These are phyloP conservation scores for Claviceps pazoutovae DNA, from an alignment of 2,329 filamentous ascomycete species.

Conservation along the genomic window DNA sequence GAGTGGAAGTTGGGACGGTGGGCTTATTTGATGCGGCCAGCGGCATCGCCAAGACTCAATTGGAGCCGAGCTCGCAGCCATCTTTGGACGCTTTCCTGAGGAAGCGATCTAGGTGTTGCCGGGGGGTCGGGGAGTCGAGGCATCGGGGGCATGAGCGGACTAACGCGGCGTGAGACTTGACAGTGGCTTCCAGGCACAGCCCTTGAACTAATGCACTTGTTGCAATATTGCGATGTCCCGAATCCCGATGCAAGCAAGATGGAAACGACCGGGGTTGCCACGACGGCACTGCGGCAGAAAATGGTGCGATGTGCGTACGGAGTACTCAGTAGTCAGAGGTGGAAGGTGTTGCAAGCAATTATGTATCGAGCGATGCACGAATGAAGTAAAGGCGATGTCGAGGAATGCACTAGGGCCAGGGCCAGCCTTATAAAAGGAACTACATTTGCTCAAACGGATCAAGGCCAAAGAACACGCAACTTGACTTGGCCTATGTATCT, in stretches of 20 bases:
- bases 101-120: background rate
- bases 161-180: slow-evolving; percentile 1
- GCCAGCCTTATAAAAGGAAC: background rate
- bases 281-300: background rate
- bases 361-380: background rate
- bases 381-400: background rate
- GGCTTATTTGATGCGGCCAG: background rate
- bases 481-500: background rate
- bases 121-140: background rate
- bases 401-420: background rate
- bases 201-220: background rate
- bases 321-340: background rate
- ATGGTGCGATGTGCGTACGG: background rate
- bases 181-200: slow-evolving; percentile 1
- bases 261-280: background rate
- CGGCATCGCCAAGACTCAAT: background rate
- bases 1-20: background rate
- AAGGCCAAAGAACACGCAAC: background rate
- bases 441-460: background rate
- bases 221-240: background rate
- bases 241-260: background rate
- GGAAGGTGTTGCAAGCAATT: no score
- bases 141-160: background rate
- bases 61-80: background rate
- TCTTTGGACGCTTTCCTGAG: background rate